Evolutionary conservation across 345 rosid species (phyloP).

Genomic region (Murraya koenigii): DNA sequence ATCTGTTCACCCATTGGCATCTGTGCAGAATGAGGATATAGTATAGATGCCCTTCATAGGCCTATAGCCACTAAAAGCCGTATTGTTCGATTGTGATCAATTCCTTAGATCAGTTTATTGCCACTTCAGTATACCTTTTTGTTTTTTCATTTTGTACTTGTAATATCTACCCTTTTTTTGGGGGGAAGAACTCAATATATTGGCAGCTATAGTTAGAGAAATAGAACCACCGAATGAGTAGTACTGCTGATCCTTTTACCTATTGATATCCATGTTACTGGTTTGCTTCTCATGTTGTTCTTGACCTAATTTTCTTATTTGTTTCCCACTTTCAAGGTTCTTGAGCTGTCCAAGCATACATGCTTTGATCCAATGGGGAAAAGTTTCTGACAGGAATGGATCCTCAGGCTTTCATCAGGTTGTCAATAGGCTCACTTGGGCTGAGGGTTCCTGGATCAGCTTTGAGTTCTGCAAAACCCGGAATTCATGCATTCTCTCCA

Average conservation of each 20-base stretch:
- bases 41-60: too few relatives aligned
- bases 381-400: conserved; percentile 67
- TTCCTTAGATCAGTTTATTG: background rate
- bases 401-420: conserved; percentile 92
- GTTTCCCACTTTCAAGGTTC: conserved; percentile 22
- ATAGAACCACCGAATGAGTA: background rate
- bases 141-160: background rate
- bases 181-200: too few relatives aligned
- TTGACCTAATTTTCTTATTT: background rate
- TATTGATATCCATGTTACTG: background rate
- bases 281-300: conserved; percentile 1
- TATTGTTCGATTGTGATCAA: background rate
- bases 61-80: too few relatives aligned
- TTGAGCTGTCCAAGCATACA: conserved; percentile 29
- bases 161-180: background rate
- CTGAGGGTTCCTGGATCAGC: conserved; percentile 59
- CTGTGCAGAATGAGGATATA: too few relatives aligned
- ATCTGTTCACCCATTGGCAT: background rate
- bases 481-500: conserved; percentile 47
- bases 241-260: background rate
- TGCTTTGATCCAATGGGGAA: conserved; percentile 45
- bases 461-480: conserved; percentile 40
- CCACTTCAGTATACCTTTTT: background rate
- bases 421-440: conserved; percentile 82
- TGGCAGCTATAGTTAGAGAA: background rate